Evolutionary conservation across 305 asterid genomes (phyloP).

Genomic region (Solanum chacoense): DNA sequence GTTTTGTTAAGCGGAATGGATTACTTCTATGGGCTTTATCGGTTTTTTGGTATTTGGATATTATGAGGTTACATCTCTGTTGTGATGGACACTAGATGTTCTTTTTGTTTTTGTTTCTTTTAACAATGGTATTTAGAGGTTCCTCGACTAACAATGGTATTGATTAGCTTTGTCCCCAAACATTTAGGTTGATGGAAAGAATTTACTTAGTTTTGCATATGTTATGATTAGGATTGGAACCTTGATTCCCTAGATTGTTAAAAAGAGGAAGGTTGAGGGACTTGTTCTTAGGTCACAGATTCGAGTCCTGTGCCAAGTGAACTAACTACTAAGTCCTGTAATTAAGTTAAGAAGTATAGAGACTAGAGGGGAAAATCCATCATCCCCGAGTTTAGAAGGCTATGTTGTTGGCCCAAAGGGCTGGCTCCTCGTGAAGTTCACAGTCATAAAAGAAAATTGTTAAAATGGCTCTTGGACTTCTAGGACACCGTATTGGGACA

Average conservation of each 20-base stretch:
- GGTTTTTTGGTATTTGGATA: background rate
- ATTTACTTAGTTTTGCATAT: background rate
- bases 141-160: background rate
- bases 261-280: background rate
- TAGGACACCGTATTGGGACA: background rate
- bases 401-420: background rate
- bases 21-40: background rate
- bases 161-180: background rate
- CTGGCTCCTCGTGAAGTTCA: background rate
- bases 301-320: background rate
- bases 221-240: background rate
- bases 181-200: background rate
- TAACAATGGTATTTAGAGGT: background rate
- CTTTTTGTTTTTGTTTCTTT: background rate
- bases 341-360: background rate
- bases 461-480: background rate
- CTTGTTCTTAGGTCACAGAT: background rate
- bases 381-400: background rate
- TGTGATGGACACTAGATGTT: background rate
- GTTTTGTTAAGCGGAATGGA: background rate
- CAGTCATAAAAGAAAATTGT: background rate
- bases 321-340: background rate
- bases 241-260: background rate
- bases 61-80: background rate
- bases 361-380: background rate